Base-by-base conservation (phyloP, 306 rosid genomes). In the Quercus agrifolia region DNA sequence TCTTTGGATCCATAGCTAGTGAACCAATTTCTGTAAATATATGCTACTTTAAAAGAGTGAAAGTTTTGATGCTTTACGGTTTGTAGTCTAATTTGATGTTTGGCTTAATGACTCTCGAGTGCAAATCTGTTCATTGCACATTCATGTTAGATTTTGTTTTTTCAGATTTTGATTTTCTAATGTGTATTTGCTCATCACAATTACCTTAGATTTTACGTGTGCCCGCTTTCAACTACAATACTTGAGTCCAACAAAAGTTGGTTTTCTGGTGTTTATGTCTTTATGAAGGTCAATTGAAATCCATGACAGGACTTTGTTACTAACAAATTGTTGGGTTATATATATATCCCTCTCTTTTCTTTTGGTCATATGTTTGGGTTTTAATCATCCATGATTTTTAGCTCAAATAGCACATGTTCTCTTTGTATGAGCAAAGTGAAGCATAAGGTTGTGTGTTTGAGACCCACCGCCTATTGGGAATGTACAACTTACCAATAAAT, bases 11-110 rank as follows among this genome's bases (percentile, higher is more conserved):
- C 58, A 25, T 78, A 76, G 46, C 76, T 27, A 78, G 77, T 10
- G 70, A 78, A 69, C 56, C 74, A 55, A 51, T 73, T 64, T 59
- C 71, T 87, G 88, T 87, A 85, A 41, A 85, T 87, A 87, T 49
- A 52, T 74, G 78, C 33, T 17, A 67, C 8, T 66, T 63, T 21
- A 3, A 66, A 28, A 23, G 55, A 23, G 17, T 71, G 44, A 79
- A 44, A 59, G 17, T 84, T 71, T 70, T 71, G 64, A 56, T 75
- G 76, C 62, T 59, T 73, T 61, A 19, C 67, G 61, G 15, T 64
- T 69, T 54, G 57, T 56, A 52, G 81, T 35, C 54, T 71, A 74
- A 41, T 81, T 81, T 79, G 35, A 19, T 35, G 35, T 76, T 55
- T 59, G 70, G 46, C 23, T 51, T 23, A 13, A 55, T 51, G 73